Base-by-base conservation (phyloP, 2,329 filamentous ascomycete genomes). In the Diaporthe nobilis region DNA sequence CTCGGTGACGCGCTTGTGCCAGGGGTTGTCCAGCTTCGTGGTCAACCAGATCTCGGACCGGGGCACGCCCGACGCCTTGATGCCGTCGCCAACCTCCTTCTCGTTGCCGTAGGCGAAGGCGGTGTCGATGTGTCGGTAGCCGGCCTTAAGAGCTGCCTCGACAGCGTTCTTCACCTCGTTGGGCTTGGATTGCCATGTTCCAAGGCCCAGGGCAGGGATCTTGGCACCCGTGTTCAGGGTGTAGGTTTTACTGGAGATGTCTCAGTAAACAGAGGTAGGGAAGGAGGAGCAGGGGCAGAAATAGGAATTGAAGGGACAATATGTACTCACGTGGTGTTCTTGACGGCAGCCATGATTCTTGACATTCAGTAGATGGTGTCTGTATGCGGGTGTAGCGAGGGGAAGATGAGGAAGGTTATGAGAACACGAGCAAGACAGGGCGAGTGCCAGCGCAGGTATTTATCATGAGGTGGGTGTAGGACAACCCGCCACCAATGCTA, bases 101-200 rank as follows among this genome's bases (percentile, higher is more conserved):
- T 94, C 94, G 85, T 96, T 97, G 83, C 91, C 92, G 83, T 97
- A 97, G 70, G 92, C 93, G 77, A 93, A 88, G 67, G 94, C 93
- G 31, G 93, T 94, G 85, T 94, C 93, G 82, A 95, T 93, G 85
- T 95, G 93, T 51, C 92, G 90, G 86, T 95, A 95, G 76, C 94
- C 94, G 58, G 86, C 85, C 77, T 87, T 87, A 39, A 95, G 88
- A 37, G 94, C 94, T 49, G 87, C 87, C 84, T 94, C 91, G 78
- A 96, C 94, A 73, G 94, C 94, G 72, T 90, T 85, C 79, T 90
- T 88, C 74, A 95, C 93, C 84, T 94, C 89, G 79, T 93, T 85
- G 74, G 93, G 92, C 80, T 88, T 83, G 67, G 94, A 94, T 82
- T 95, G 93, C 94, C 94, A 96, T 74, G 94, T 96, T 74, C 94